Conservation (phyloP, 192 early-diverging fungal species). For the Cetraspora pellucida region DNA sequence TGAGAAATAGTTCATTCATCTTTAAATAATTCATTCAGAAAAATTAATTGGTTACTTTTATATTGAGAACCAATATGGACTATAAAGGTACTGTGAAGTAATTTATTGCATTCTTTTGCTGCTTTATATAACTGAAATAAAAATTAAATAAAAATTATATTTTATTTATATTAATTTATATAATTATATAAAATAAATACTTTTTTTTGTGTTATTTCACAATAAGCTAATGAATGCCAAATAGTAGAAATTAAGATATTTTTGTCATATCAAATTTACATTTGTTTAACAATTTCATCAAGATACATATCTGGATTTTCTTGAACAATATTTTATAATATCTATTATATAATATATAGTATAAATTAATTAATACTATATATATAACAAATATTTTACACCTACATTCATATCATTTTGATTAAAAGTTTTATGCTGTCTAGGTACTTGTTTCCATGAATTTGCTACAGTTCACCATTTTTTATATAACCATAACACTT, state of each 20-base stretch:
- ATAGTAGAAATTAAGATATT: background rate
- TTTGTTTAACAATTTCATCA: conserved; percentile 7
- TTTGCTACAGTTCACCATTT: background rate
- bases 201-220: conserved; percentile 18
- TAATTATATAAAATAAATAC: too few species aligned
- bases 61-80: background rate
- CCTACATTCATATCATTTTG: background rate
- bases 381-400: too few species aligned
- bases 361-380: too few species aligned
- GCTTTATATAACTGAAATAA: conserved; percentile 17
- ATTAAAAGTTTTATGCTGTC: background rate
- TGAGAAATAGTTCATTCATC: background rate
- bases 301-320: conserved; percentile 4
- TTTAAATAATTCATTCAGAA: conserved; percentile 8
- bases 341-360: background rate
- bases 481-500: too few species aligned
- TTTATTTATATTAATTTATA: too few species aligned
- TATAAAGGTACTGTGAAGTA: conserved; percentile 6
- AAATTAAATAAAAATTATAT: background rate
- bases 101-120: background rate
- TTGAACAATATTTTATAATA: background rate
- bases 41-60: too few species aligned
- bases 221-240: conserved; percentile 2
- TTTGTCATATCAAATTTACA: background rate
- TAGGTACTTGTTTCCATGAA: background rate